phyloP scores from a whole-genome alignment of 805 yeast genomes.

The Priceomyces carsonii region DNA sequence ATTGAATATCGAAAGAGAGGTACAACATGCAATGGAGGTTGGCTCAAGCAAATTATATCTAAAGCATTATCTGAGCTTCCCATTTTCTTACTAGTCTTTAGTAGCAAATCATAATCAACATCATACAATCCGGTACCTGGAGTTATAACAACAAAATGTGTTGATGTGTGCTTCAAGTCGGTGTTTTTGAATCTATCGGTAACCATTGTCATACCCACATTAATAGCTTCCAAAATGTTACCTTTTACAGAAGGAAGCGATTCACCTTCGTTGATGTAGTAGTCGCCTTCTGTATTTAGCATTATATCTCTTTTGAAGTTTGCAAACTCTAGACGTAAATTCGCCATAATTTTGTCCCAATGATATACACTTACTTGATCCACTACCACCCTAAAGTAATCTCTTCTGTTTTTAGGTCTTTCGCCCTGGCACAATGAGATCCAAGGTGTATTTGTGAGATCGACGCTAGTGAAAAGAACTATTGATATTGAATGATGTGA shows the following conservation, averaged over 20 bases:
- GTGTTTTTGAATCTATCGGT: slow-evolving; percentile 79
- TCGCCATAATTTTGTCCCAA: slow-evolving; percentile 93
- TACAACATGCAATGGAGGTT: slow-evolving; percentile 89
- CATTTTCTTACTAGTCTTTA: slow-evolving; percentile 74
- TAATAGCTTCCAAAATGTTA: slow-evolving; percentile 82
- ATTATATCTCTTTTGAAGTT: slow-evolving; percentile 75
- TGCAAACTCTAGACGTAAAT: slow-evolving; percentile 80
- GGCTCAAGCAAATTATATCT: slow-evolving; percentile 84
- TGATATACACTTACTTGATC: slow-evolving; percentile 87
- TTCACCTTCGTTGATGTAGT: slow-evolving; percentile 53
- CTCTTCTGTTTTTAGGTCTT: slow-evolving; percentile 63
- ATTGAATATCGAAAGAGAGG: slow-evolving; percentile 77
- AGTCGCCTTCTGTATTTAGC: slow-evolving; percentile 30
- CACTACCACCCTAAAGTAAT: slow-evolving; percentile 90
- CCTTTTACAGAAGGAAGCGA: slow-evolving; percentile 88
- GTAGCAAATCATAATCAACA: slow-evolving; percentile 76
- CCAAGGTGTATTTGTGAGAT: slow-evolving; percentile 54
- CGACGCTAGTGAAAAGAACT: slow-evolving; percentile 82
- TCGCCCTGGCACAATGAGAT: slow-evolving; percentile 69
- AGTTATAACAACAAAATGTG: slow-evolving; percentile 82
- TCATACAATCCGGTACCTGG: slow-evolving; percentile 95
- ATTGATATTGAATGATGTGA: slow-evolving; percentile 92
- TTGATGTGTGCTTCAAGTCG: slow-evolving; percentile 85
- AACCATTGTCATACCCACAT: slow-evolving; percentile 75
- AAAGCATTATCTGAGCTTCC: slow-evolving; percentile 80